Percentiles rank a stretch among this genome's conserved stretches.
phyloP scores from a whole-genome alignment of 768 basidiomycete genomes.

The Piloderma croceum region DNA sequence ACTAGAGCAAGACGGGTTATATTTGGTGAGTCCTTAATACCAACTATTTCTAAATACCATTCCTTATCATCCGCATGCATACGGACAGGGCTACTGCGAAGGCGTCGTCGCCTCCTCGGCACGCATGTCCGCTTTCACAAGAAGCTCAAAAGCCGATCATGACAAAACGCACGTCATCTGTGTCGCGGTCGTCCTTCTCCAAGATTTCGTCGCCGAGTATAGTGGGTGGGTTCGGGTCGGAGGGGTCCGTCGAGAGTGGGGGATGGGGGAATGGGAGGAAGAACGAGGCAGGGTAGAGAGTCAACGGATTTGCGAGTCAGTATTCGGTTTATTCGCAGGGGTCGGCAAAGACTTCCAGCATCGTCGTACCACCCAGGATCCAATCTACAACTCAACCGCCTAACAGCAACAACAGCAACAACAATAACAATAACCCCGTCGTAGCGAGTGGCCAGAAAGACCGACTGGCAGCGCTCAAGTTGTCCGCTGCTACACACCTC shows the following conservation, averaged over 20 bases:
- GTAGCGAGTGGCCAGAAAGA: constrained; percentile 4
- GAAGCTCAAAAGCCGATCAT: constrained; percentile 77
- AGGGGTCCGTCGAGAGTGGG: too few relatives aligned
- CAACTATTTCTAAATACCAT: background rate
- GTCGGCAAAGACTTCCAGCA: too few relatives aligned
- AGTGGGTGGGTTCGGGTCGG: too few relatives aligned
- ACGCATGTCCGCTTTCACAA: constrained; percentile 61
- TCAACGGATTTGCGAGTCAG: too few relatives aligned
- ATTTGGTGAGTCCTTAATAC: constrained; percentile 45
- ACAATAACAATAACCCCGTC: background rate
- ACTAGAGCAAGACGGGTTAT: constrained; percentile 44
- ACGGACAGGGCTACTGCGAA: constrained; percentile 73
- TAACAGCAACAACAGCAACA: too few relatives aligned
- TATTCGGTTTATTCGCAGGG: too few relatives aligned
- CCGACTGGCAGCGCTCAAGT: constrained; percentile 26
- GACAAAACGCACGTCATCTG: constrained; percentile 64
- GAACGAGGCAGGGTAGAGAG: too few relatives aligned
- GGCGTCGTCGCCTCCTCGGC: constrained; percentile 71
- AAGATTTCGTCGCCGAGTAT: too few relatives aligned
- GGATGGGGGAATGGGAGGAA: too few relatives aligned
- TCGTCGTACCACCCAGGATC: too few relatives aligned
- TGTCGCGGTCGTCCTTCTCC: too few relatives aligned
- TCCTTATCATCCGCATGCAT: background rate
- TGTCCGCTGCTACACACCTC: constrained; percentile 38
- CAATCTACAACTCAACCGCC: too few relatives aligned